Evolutionary conservation across 2,329 filamentous ascomycete genomes (phyloP).

Genomic region (Fusarium sp.): DNA sequence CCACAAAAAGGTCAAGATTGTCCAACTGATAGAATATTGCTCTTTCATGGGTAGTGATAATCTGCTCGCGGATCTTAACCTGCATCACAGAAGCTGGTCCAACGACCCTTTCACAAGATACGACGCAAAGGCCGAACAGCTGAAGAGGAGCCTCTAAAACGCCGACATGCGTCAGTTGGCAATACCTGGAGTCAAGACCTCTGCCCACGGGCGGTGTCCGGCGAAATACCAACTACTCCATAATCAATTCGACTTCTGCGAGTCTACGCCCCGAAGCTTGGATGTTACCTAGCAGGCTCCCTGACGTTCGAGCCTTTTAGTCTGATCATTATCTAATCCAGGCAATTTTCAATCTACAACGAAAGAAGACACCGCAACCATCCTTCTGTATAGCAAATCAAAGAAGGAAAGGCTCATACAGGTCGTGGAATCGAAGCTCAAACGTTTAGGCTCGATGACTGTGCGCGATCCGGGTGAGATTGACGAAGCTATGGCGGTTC

Average conservation of each 20-base stretch:
- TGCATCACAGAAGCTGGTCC: not conserved
- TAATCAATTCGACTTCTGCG: not conserved
- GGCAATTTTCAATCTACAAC: not conserved
- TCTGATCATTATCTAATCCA: not conserved
- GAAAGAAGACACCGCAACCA: not conserved
- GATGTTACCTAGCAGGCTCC: not conserved
- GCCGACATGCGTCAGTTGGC: not conserved
- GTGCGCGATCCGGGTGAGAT: not conserved
- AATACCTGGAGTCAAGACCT: not conserved
- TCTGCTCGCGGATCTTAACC: not conserved
- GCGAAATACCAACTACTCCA: not conserved
- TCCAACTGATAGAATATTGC: not conserved
- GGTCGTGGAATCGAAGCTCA: not conserved
- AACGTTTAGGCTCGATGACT: not conserved
- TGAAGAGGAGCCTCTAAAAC: not conserved
- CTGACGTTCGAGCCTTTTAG: not conserved
- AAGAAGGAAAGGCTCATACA: not conserved
- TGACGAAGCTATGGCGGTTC: not conserved
- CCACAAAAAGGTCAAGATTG: fast-evolving
- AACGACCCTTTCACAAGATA: not conserved
- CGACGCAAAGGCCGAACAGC: not conserved
- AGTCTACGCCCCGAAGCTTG: not conserved
- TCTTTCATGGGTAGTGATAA: not conserved
- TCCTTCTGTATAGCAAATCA: not conserved
- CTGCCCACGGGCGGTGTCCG: not conserved